Evolutionary conservation across 371 early-diverging fungal species (phyloP), one percentile per base, ranked within the genome.

Genomic region (Apophysomyces ossiformis): DNA sequence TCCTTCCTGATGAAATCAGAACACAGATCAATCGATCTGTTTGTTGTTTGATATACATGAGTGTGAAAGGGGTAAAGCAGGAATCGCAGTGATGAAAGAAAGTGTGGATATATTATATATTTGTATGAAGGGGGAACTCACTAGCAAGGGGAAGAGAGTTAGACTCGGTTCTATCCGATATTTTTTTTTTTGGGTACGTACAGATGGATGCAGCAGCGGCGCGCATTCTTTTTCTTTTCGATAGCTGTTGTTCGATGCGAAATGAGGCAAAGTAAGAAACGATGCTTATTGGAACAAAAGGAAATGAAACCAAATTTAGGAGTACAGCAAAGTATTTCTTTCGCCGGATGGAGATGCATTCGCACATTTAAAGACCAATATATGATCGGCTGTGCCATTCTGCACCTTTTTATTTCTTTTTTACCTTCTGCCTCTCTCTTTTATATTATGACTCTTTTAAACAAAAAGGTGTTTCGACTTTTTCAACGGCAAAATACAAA

Each of bases 241-340:
- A 21, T 50, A 50, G 16, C n/a, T 21, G 2, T 50, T 21, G 54
- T 21, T 26, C 9, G 54, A 50, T 50, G 54, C 54, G 21, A 50
- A 50, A 9, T 18, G 54, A 50, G 9, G 54, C 54, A 26, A 26
- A 26, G 32, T 2, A 32, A 26, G 54, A 21, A 50, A 50, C n/a
- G 54, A 50, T 21, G 54, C 54, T 50, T 50, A 50, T 50, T 50
- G 54, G 54, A 26, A 50, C 54, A 50, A 50, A 50, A 50, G 54
- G 54, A 50, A 50, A 50, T 50, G 54, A 50, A 50, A 50, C 54
- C 54, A 50, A 50, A 50, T 50, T 26, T 50, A 50, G 54, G 54
- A 50, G 54, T 9, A 50, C 21, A 7, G 5, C 54, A 50, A 50
- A 26, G 21, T 50, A 50, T 16, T 16, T 50, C 54, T 50, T 21